These are phyloP conservation scores for Nemania sp. DNA, from an alignment of 2,329 filamentous ascomycete genomes.

Conservation along the genomic window DNA sequence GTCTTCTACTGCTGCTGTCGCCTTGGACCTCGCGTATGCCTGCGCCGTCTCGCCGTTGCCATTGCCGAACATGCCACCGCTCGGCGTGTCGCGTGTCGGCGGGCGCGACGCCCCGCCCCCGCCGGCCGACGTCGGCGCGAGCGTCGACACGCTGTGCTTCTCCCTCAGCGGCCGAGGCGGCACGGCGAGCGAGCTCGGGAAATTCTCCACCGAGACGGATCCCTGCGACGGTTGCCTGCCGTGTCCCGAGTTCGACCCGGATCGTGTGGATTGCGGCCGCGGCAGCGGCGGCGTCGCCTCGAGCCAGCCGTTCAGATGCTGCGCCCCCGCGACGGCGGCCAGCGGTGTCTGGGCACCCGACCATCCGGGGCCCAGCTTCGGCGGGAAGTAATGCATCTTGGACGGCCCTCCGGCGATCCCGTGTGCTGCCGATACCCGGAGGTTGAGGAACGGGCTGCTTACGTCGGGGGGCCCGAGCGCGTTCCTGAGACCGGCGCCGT, in stretches of 20 bases:
- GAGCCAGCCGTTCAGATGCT: slow-evolving; percentile 59
- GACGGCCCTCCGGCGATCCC: slow-evolving; percentile 73
- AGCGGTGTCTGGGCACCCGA: slow-evolving; percentile 80
- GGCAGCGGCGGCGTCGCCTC: slow-evolving; percentile 29
- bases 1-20: slow-evolving; percentile 17
- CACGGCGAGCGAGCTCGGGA: slow-evolving; percentile 34
- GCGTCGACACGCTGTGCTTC: slow-evolving; percentile 66
- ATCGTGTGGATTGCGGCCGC: slow-evolving; percentile 1
- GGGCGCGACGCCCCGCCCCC: slow-evolving; percentile 60
- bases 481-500: slow-evolving; percentile 42
- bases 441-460: slow-evolving; percentile 59
- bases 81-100: slow-evolving; percentile 55
- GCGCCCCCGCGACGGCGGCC: slow-evolving; percentile 76
- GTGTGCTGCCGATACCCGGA: slow-evolving; percentile 60
- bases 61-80: slow-evolving; percentile 4
- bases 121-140: slow-evolving; percentile 60
- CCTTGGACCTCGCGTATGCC: slow-evolving; percentile 6
- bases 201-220: slow-evolving; percentile 53
- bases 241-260: slow-evolving; percentile 41
- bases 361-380: slow-evolving; percentile 71
- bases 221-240: slow-evolving; percentile 52
- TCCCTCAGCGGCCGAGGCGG: slow-evolving; percentile 55
- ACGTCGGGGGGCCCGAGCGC: slow-evolving; percentile 49
- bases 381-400: slow-evolving; percentile 82
- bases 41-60: slow-evolving; percentile 5